phyloP scores from a whole-genome alignment of 1,139 yeast genomes.

The Ogataea hybrid region DNA sequence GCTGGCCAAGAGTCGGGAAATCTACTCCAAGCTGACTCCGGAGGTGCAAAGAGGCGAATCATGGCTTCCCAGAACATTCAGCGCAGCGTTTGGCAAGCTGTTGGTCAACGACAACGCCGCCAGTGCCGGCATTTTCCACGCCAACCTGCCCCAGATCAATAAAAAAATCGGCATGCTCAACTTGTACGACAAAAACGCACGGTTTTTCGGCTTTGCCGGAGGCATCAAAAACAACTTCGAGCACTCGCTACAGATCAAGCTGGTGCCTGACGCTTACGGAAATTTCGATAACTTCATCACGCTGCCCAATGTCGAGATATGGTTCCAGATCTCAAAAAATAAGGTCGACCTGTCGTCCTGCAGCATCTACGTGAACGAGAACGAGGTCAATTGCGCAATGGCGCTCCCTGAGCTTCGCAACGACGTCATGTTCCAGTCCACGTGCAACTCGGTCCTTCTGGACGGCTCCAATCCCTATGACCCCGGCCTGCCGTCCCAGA shows the following conservation, averaged over 20 bases:
- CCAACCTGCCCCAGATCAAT: conserved; percentile 41
- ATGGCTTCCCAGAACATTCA: conserved; percentile 23
- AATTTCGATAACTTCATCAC: conserved; percentile 27
- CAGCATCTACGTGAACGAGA: conserved; percentile 25
- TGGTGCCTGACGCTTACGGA: conserved; percentile 44
- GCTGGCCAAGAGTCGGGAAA: neutral
- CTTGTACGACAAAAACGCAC: conserved; percentile 27
- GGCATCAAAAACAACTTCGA: conserved; percentile 39
- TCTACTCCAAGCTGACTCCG: conserved; percentile 11
- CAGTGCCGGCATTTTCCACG: conserved; percentile 33
- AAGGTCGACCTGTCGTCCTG: conserved; percentile 27
- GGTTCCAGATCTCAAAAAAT: conserved; percentile 41
- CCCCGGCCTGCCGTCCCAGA: conserved; percentile 12
- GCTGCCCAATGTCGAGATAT: conserved; percentile 50
- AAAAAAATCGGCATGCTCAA: conserved; percentile 40
- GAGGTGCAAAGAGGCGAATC: conserved; percentile 5
- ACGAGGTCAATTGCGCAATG: conserved; percentile 24
- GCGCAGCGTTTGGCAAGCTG: conserved; percentile 29
- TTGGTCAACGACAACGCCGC: conserved; percentile 15
- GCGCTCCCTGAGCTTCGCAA: conserved; percentile 22
- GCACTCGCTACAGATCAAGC: conserved; percentile 42
- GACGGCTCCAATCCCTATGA: conserved; percentile 10
- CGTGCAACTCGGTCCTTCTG: conserved; percentile 26
- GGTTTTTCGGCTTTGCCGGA: conserved; percentile 29
- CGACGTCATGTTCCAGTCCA: conserved; percentile 29